Evolutionary conservation across 495 filamentous ascomycete genomes (phyloP), one percentile per base, ranked within the genome.

Genomic region (Aspergillus sparsus): DNA sequence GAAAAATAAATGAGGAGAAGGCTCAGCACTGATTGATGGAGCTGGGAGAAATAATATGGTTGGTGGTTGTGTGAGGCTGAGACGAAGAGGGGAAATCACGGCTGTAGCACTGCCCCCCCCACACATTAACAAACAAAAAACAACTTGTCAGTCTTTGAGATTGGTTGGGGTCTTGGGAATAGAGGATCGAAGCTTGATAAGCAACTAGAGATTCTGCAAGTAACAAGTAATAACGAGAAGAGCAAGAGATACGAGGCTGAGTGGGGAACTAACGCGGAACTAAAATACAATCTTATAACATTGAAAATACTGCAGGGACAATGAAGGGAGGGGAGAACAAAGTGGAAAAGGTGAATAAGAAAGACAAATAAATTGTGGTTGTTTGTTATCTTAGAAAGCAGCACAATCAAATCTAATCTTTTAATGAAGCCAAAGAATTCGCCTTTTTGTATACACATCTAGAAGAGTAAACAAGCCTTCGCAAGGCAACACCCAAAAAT

Each of bases 391-490:
- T 27, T 27, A 27, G 1, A 27, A 27, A 21, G 13, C 34, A 32
- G 31, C 12, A 51, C 13, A 31, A 11, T 34, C 21, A 34, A 51
- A 31, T 51, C 49, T 11, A 51, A 12, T 51, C 18, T 37, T 12
- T 18, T 59, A 21, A 50, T 47, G 49, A 21, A 51, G 13, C 8
- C 2, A 49, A 47, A 42, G 7, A 59, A 32, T 34, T 52, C 36
- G 47, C 37, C 52, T 53, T 59, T 59, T 34, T 59, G 50, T 33
- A 56, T 39, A 49, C 16, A 32, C 16, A 39, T 58, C 34, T 21
- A 41, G 21, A 44, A 44, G 21, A 56, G 32, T 36, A 47, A 27
- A 3, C 21, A 1, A 27, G 21, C 21, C 21, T 27, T 27, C 21
- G 1, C 21, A 27, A 27, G 1, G 21, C 21, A 27, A 27, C 21